phyloP scores from a whole-genome alignment of 805 yeast species.

The Wickerhamiella bombiphila region DNA sequence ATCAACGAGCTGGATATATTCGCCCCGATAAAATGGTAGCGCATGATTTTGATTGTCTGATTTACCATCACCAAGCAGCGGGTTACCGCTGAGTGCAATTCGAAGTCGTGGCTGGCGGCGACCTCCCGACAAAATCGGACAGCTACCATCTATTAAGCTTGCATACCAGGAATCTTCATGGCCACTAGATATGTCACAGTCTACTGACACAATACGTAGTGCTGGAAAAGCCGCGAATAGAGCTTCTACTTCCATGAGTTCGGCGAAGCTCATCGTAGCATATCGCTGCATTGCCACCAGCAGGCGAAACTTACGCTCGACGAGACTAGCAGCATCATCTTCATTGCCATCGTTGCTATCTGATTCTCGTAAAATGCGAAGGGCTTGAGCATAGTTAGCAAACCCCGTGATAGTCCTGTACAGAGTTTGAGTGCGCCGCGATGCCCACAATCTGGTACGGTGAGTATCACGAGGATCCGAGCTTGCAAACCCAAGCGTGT shows the following conservation, averaged over 20 bases:
- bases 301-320: constrained; percentile 67
- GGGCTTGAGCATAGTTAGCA: constrained; percentile 60
- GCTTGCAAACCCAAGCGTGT: constrained; percentile 14
- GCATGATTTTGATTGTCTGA: constrained; percentile 74
- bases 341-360: constrained; percentile 36
- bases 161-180: constrained; percentile 26
- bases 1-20: constrained; percentile 65
- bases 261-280: constrained; percentile 55
- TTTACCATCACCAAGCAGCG: constrained; percentile 74
- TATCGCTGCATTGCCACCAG: constrained; percentile 80
- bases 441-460: constrained; percentile 79
- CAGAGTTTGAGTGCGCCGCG: constrained; percentile 67
- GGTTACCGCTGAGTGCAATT: constrained; percentile 60
- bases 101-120: constrained; percentile 46
- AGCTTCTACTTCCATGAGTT: constrained; percentile 58
- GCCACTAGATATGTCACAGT: neutral
- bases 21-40: constrained; percentile 62
- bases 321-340: constrained; percentile 41
- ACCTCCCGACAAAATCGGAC: constrained; percentile 46
- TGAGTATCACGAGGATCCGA: constrained; percentile 22
- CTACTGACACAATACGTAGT: constrained; percentile 31
- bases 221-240: constrained; percentile 74
- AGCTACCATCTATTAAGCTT: constrained; percentile 55
- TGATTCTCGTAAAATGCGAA: constrained; percentile 49
- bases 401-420: constrained; percentile 77